phyloP scores from a whole-genome alignment of 176 grass and related monocot species.

The Cocos nucifera region DNA sequence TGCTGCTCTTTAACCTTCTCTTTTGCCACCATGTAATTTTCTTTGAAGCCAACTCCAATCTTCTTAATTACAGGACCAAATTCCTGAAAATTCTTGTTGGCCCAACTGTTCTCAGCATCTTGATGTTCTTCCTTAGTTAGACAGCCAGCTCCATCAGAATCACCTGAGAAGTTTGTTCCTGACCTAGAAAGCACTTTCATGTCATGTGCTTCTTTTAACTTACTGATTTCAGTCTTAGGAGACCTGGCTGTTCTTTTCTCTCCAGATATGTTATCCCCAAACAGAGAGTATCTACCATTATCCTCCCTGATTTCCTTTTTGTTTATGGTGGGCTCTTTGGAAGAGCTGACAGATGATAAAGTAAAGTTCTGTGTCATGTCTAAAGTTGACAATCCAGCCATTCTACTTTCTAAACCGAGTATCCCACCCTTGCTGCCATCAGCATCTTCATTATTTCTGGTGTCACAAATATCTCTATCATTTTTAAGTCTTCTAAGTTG shows the following conservation, averaged over 20 bases:
- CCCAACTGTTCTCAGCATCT: constrained; percentile 12
- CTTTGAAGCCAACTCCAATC: constrained; percentile 20
- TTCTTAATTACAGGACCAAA: constrained; percentile 15
- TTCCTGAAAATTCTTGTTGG: constrained; percentile 17
- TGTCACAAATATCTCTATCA: neutral
- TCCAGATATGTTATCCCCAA: neutral
- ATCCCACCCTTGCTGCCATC: neutral
- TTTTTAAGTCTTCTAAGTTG: neutral
- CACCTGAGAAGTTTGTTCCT: neutral
- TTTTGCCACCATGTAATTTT: constrained; percentile 29
- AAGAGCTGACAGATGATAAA: constrained; percentile 1
- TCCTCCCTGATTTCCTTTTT: neutral
- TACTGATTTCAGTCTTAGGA: neutral
- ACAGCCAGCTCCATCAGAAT: neutral
- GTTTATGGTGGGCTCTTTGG: neutral
- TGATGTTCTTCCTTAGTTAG: constrained; percentile 1
- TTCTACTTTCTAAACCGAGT: neutral
- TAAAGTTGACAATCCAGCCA: neutral
- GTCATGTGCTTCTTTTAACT: neutral
- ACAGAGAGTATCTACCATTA: neutral
- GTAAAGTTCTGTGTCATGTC: neutral
- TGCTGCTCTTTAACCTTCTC: constrained; percentile 14
- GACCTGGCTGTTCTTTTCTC: neutral
- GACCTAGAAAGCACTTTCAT: neutral
- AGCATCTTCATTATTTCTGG: neutral